phyloP scores from a whole-genome alignment of 2,329 filamentous ascomycete genomes.

The Graphiopsis chlorocephala region DNA sequence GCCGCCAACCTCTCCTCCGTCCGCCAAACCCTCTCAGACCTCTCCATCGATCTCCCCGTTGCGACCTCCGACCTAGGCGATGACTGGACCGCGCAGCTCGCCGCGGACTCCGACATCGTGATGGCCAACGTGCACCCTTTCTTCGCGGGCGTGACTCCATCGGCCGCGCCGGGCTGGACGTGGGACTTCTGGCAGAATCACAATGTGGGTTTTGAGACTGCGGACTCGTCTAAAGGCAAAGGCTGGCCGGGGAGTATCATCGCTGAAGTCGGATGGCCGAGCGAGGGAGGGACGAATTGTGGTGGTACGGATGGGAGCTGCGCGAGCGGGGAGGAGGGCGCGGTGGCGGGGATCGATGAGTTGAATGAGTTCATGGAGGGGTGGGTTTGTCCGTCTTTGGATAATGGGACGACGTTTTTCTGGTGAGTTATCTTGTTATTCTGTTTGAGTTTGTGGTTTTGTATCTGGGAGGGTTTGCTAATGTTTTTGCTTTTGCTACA shows the following conservation, averaged over 20 bases:
- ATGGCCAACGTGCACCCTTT: conserved; percentile 98
- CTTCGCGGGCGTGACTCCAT: conserved; percentile 74
- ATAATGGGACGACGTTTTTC: conserved; percentile 87
- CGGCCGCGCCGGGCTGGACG: conserved; percentile 74
- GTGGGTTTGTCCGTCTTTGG: conserved; percentile 78
- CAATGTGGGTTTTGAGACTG: conserved; percentile 64
- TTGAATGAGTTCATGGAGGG: conserved; percentile 83
- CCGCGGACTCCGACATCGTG: conserved; percentile 72
- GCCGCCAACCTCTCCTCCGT: conserved; percentile 65
- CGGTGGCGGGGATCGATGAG: conserved; percentile 74
- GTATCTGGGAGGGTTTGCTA: not conserved
- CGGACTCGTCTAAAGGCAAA: conserved; percentile 55
- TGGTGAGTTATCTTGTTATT: conserved; percentile 60
- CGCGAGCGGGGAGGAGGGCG: conserved; percentile 53
- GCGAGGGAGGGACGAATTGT: conserved; percentile 75
- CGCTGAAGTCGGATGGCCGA: conserved; percentile 89
- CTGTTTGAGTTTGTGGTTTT: not conserved
- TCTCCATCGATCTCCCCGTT: conserved; percentile 68
- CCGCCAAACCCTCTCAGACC: conserved; percentile 66
- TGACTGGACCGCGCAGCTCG: conserved; percentile 74
- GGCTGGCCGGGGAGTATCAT: conserved; percentile 54
- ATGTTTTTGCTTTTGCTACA: conserved; percentile 14
- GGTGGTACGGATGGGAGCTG: conserved; percentile 55
- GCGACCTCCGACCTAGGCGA: conserved; percentile 87
- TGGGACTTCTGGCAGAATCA: conserved; percentile 74